Evolutionary conservation across 139 green algal genomes (phyloP).

Genomic region (Nannochloris sp.): DNA sequence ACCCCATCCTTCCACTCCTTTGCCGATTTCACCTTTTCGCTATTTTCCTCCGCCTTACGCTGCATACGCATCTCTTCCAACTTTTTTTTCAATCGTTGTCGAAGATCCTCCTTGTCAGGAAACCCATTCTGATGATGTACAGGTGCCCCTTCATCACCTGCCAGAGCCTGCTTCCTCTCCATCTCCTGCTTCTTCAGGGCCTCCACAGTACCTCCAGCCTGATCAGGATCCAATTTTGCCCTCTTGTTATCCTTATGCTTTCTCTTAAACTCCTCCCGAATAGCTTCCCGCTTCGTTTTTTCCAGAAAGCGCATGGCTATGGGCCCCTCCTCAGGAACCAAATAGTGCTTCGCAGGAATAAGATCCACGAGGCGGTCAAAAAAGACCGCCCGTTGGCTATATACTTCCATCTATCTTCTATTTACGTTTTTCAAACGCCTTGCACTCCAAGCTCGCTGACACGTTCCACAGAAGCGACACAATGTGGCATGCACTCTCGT

Average conservation of each 20-base stretch:
- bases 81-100: slow-evolving; percentile 44
- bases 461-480: no score
- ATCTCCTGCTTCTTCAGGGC: slow-evolving; percentile 8
- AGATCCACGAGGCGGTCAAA: slow-evolving; percentile 64
- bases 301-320: slow-evolving; percentile 39
- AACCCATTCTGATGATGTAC: neutral
- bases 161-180: neutral
- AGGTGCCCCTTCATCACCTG: neutral
- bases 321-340: slow-evolving; percentile 10
- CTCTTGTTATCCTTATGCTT: slow-evolving; percentile 51
- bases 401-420: neutral
- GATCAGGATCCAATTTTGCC: slow-evolving; percentile 44
- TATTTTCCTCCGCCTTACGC: slow-evolving; percentile 29
- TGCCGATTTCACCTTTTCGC: slow-evolving; percentile 5
- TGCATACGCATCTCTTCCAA: slow-evolving; percentile 33
- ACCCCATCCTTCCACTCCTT: slow-evolving; percentile 28
- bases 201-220: slow-evolving; percentile 36
- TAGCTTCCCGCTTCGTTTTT: slow-evolving; percentile 26
- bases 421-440: no score
- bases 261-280: slow-evolving; percentile 45
- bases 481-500: no score
- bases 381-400: slow-evolving; percentile 26
- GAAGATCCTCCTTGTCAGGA: slow-evolving; percentile 34
- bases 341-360: slow-evolving; percentile 54
- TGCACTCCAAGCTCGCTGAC: no score